Evolutionary conservation across 2,329 filamentous ascomycete genomes (phyloP), one percentile per base, ranked within the genome.

Genomic region (Fusarium ramigenum): DNA sequence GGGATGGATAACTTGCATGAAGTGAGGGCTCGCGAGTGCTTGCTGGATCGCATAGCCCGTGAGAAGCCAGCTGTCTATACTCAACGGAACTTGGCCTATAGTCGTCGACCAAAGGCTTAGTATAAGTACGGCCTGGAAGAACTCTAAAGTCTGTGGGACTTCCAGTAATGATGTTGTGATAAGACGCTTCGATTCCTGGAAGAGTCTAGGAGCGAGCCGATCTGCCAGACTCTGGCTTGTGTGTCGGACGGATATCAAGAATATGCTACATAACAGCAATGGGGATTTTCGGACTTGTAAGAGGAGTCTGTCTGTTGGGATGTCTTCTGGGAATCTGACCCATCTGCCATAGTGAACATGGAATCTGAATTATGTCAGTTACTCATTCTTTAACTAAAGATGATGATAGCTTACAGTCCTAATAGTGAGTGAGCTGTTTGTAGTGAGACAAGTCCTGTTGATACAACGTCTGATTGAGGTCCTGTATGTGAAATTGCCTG

Each of bases 21-120:
- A 79, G 5, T 72, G 49, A 7, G 75, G 73, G 32, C 72, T 78
- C 12, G 72, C 72, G 7, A 74, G 60, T 7, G 67, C 76, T 58
- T 79, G 77, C 28, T 78, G 75, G 1, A 79, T 47, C 1, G 77
- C 76, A 44, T 79, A 77, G 1, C 77, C 73, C 0, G 78, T 79
- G 23, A 79, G 42, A 0, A 79, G 15, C 78, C 78, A 79, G 32
- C 77, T 72, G 34, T 79, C 78, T 23, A 79, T 77, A 16, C 77
- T 78, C n/a, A 79, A 44, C 0, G 77, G 77, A 4, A 71, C 61
- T 28, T 78, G 77, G 0, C 77, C 78, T 8, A 78, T 74, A 2
- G 77, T 78, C 1, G 77, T 79, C 1, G 77, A 79, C 78, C 78
- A 79, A 1, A 79, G 54, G 23, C 77, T 78, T 2, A 79, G 46